Evolutionary conservation across 192 early-diverging fungal genomes (phyloP).

Genomic region (Rhizophlyctis rosea): DNA sequence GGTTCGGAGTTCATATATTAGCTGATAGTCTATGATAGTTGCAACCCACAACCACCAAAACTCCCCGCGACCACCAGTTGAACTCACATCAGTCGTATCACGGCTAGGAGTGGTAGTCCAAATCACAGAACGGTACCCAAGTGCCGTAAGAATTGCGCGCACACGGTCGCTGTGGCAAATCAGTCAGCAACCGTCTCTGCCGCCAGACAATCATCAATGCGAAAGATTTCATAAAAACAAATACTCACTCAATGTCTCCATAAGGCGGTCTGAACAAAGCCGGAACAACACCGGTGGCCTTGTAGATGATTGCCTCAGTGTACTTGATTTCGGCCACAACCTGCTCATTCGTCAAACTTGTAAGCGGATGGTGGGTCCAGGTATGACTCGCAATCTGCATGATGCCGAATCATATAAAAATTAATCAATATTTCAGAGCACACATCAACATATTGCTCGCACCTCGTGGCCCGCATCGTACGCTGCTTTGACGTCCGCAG

Average conservation of each 20-base stretch:
- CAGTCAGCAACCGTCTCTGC: too few relatives aligned
- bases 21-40: too few relatives aligned
- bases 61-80: too few relatives aligned
- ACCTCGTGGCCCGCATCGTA: conserved; percentile 38
- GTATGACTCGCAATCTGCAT: conserved; percentile 48
- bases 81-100: conserved; percentile 3
- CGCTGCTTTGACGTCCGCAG: conserved; percentile 15
- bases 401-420: too few relatives aligned
- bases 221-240: too few relatives aligned
- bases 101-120: conserved; percentile 15
- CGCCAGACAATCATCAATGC: too few relatives aligned
- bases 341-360: conserved; percentile 49
- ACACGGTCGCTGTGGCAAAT: too few relatives aligned
- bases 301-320: conserved; percentile 34
- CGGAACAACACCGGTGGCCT: conserved; percentile 39
- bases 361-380: conserved; percentile 55
- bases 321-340: conserved; percentile 58
- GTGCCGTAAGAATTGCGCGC: conserved; percentile 47
- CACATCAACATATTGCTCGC: too few relatives aligned
- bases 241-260: conserved; percentile 62
- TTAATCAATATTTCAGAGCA: too few relatives aligned
- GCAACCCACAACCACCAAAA: too few relatives aligned
- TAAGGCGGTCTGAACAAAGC: conserved; percentile 63
- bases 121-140: conserved; percentile 31
- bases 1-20: too few relatives aligned